Percentiles rank a stretch among this genome's conserved stretches.
Evolutionary conservation across 108 stramenopile genomes (phyloP).

Genomic region (Mayamaea pseudoterrestris): DNA sequence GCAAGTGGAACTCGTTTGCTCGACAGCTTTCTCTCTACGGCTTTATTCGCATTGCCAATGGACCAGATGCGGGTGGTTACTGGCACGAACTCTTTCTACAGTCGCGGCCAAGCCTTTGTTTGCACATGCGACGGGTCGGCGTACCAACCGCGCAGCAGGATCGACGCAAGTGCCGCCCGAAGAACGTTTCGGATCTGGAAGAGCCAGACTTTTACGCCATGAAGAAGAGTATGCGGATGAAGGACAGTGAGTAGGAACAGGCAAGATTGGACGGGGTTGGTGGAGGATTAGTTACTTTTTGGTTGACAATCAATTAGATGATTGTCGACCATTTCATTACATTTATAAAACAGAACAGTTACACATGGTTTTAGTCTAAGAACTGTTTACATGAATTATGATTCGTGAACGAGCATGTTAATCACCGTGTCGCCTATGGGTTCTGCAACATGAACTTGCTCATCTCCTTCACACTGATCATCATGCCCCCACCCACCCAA

Average conservation of each 20-base stretch:
- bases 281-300: no score
- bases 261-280: no score
- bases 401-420: no score
- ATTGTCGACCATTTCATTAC: no score
- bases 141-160: conserved; percentile 10
- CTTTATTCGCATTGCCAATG: conserved; percentile 44
- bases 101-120: conserved; percentile 3
- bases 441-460: no score
- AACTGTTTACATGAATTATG: no score
- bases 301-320: no score
- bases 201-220: conserved; percentile 17
- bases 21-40: conserved; percentile 61
- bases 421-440: no score
- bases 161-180: conserved; percentile 5
- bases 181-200: neutral
- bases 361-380: no score
- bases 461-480: neutral
- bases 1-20: conserved; percentile 4
- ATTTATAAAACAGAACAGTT: no score
- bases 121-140: conserved; percentile 11
- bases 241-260: no score
- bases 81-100: conserved; percentile 10
- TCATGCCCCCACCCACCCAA: neutral
- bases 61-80: conserved; percentile 24
- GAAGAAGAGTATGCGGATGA: no score